These are phyloP conservation scores for Setaria viridis DNA, from an alignment of 202 grass and related monocot genomes.

Conservation along the genomic window DNA sequence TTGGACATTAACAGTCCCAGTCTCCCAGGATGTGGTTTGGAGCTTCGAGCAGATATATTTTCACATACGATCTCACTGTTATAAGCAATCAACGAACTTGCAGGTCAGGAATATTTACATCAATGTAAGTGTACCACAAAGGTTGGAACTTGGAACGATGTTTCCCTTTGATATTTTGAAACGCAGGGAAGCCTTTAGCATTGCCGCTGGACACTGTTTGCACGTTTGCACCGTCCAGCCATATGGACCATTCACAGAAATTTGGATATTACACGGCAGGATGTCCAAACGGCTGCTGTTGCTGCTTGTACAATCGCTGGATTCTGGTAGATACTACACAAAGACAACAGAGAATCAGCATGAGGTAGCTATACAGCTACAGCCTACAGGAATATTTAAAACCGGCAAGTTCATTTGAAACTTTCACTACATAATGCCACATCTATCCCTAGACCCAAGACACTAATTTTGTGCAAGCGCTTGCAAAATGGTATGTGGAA, in stretches of 20 bases:
- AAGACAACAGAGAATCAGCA: conserved; percentile 22
- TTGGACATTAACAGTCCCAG: too few relatives aligned
- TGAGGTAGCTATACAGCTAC: background rate
- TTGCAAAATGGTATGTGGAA: background rate
- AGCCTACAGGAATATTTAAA: background rate
- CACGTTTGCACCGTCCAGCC: background rate
- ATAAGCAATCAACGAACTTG: conserved; percentile 27
- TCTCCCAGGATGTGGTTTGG: background rate
- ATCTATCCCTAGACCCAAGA: background rate
- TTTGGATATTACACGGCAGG: conserved; percentile 84
- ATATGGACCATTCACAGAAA: conserved; percentile 59
- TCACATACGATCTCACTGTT: background rate
- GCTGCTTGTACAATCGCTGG: conserved; percentile 76
- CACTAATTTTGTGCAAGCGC: background rate
- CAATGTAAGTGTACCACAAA: background rate
- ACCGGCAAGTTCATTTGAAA: background rate
- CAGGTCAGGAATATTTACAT: conserved; percentile 20
- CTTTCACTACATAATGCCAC: conserved; percentile 1
- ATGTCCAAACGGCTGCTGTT: conserved; percentile 71
- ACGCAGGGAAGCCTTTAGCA: background rate
- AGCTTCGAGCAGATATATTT: background rate
- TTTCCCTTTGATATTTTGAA: background rate
- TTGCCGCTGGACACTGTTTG: conserved; percentile 11
- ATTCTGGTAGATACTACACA: conserved; percentile 86
- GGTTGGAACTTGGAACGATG: conserved; percentile 24